phyloP scores from a whole-genome alignment of 1,284 basidiomycete species.

The Irpex rosettiformis region DNA sequence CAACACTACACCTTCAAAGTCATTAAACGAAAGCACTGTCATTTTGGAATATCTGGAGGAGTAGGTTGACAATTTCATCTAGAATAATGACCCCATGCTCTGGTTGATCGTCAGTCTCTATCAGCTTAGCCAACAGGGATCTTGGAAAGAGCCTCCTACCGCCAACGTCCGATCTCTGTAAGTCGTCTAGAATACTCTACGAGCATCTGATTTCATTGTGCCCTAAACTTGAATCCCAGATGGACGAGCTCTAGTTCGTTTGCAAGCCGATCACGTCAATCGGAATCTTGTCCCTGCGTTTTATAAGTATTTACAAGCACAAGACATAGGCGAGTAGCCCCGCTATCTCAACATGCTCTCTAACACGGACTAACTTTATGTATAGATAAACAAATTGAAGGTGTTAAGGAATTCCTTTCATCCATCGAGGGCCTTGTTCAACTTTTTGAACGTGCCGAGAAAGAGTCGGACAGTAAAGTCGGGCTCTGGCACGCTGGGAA shows the following conservation, averaged over 20 bases:
- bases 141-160: constrained; percentile 48
- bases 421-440: constrained; percentile 52
- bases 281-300: constrained; percentile 69
- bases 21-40: constrained; percentile 67
- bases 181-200: constrained; percentile 20
- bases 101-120: neutral
- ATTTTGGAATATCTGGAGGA: constrained; percentile 76
- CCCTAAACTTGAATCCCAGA: constrained; percentile 35
- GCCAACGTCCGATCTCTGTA: constrained; percentile 57
- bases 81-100: too few relatives aligned
- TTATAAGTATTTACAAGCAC: constrained; percentile 77
- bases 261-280: constrained; percentile 68
- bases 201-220: neutral
- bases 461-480: constrained; percentile 39
- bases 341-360: neutral
- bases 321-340: constrained; percentile 37
- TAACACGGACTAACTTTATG: too few relatives aligned
- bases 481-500: constrained; percentile 57
- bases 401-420: constrained; percentile 53
- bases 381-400: constrained; percentile 51
- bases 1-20: constrained; percentile 40
- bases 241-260: constrained; percentile 60
- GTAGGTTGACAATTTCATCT: constrained; percentile 34
- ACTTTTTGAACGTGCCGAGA: constrained; percentile 57
- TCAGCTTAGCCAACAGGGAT: neutral